Percentiles rank a stretch among this genome's conserved stretches.
These are phyloP conservation scores for Ceratocystis lukuohia DNA, from an alignment of 2,329 filamentous ascomycete species.

Conservation along the genomic window DNA sequence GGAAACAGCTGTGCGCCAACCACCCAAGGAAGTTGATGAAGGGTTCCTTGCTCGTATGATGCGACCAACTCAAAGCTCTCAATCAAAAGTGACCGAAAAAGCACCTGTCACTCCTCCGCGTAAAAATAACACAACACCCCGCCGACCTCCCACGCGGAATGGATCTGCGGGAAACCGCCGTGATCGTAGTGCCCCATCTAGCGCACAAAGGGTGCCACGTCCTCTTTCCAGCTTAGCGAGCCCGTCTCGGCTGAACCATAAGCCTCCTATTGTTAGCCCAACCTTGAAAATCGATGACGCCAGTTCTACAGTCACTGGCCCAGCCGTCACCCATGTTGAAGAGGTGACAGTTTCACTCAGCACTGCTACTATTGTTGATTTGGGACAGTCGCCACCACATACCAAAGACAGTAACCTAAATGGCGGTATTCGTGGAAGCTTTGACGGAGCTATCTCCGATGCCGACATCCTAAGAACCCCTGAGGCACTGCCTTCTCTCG, in stretches of 20 bases:
- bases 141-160: constrained; percentile 16
- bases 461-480: constrained; percentile 15
- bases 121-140: constrained; percentile 24
- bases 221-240: constrained; percentile 13
- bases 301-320: neutral
- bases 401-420: neutral
- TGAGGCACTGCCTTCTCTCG: constrained; percentile 16
- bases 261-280: neutral
- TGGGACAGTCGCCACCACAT: neutral
- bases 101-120: constrained; percentile 36
- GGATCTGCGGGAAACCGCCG: constrained; percentile 3
- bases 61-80: constrained; percentile 57
- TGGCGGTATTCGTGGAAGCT: neutral
- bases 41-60: constrained; percentile 71
- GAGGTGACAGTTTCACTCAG: neutral
- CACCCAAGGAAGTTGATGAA: constrained; percentile 48
- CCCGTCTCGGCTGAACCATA: constrained; percentile 5
- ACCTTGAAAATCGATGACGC: neutral
- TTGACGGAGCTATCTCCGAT: constrained; percentile 10
- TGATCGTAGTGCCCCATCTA: constrained; percentile 14
- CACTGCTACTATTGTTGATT: neutral
- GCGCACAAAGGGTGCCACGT: constrained; percentile 10
- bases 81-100: constrained; percentile 56
- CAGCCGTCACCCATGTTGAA: neutral
- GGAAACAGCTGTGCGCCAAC: constrained; percentile 34